phyloP scores from a whole-genome alignment of 2,329 filamentous ascomycete genomes.

The Teratosphaeria gauchensis region DNA sequence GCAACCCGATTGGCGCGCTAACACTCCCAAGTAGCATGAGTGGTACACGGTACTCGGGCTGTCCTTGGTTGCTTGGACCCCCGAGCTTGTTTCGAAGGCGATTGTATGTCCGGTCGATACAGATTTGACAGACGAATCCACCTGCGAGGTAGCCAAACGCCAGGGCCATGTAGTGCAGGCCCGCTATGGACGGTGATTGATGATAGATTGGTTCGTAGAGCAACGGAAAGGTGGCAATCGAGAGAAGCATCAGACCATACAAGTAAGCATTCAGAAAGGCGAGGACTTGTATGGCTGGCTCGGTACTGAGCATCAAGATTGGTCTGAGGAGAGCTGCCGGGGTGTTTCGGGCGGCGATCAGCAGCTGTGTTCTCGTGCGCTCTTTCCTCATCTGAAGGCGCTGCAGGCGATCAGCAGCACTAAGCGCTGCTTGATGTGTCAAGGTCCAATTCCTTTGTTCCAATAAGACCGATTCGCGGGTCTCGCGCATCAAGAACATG shows the following conservation, averaged over 20 bases:
- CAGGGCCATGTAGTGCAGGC: conserved; percentile 49
- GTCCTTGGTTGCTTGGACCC: background rate
- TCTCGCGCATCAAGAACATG: no score
- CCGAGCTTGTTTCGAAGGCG: background rate
- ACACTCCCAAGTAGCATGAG: conserved; percentile 12
- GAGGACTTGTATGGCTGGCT: conserved; percentile 46
- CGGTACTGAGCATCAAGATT: background rate
- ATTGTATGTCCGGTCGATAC: background rate
- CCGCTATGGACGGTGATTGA: conserved; percentile 45
- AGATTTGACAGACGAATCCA: background rate
- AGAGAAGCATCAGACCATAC: conserved; percentile 33
- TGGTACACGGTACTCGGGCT: conserved; percentile 14
- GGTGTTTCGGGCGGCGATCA: background rate
- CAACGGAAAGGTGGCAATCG: background rate
- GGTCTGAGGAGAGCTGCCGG: background rate
- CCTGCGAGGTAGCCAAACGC: conserved; percentile 38
- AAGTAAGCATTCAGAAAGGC: conserved; percentile 42
- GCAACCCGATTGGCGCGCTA: conserved; percentile 25
- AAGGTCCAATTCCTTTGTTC: no score
- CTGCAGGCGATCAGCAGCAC: background rate
- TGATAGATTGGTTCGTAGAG: conserved; percentile 33
- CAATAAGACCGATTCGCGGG: no score
- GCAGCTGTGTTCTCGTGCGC: background rate
- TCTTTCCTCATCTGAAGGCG: background rate
- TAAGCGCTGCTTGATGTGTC: no score